phyloP scores from a whole-genome alignment of 148 eudicot genomes.

The Dianthus caryophyllus region DNA sequence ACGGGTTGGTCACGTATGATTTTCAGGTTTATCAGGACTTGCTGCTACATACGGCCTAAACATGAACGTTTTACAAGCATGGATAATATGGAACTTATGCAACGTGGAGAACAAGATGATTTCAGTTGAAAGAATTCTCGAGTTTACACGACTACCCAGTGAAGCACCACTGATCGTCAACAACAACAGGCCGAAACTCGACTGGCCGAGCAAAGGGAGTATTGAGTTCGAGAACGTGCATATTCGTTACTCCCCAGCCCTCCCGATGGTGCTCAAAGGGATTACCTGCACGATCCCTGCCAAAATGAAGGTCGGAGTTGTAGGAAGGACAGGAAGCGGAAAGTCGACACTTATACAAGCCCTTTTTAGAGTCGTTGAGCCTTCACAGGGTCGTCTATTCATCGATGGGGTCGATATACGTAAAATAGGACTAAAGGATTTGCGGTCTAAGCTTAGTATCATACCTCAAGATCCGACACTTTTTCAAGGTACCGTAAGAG shows the following conservation, averaged over 20 bases:
- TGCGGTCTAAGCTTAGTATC: slow-evolving; percentile 79
- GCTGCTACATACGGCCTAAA: slow-evolving; percentile 87
- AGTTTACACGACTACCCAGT: slow-evolving; percentile 53
- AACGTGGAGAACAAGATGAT: slow-evolving; percentile 97
- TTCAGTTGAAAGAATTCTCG: slow-evolving; percentile 81
- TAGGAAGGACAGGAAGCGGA: slow-evolving; percentile 92
- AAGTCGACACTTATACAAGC: slow-evolving; percentile 95
- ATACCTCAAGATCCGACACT: slow-evolving; percentile 93
- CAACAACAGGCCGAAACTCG: slow-evolving; percentile 46
- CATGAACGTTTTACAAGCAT: slow-evolving; percentile 77
- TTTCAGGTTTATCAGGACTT: slow-evolving; percentile 76
- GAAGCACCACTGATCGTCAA: slow-evolving; percentile 71
- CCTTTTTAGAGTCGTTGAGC: slow-evolving; percentile 84
- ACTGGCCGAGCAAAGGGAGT: slow-evolving; percentile 69
- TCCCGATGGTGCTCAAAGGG: slow-evolving; percentile 74
- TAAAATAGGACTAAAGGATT: slow-evolving; percentile 62
- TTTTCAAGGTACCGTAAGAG: slow-evolving; percentile 81
- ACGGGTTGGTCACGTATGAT: neutral
- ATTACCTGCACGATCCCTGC: slow-evolving; percentile 67
- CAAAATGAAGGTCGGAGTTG: slow-evolving; percentile 69
- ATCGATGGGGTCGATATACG: slow-evolving; percentile 73
- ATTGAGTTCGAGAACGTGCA: slow-evolving; percentile 57
- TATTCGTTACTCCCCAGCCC: slow-evolving; percentile 60
- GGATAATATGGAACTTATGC: slow-evolving; percentile 97
- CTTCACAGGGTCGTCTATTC: slow-evolving; percentile 57